Conservation (phyloP, 75 land plant genomes). For the Isoetes taiwanensis region DNA sequence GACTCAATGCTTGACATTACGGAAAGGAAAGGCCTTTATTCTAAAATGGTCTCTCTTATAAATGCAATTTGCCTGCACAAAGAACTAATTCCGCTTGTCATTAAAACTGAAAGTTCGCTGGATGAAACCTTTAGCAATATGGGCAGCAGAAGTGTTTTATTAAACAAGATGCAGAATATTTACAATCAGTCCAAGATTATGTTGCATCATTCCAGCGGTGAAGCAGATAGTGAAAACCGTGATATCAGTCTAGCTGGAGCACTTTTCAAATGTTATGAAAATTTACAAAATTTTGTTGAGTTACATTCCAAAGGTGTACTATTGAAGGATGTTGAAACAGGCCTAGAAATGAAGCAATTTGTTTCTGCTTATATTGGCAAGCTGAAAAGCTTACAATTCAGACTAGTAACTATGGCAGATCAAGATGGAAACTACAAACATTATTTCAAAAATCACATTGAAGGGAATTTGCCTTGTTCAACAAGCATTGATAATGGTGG, state of each 20-base stretch:
- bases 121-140: no score
- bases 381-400: constrained; percentile 20
- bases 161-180: constrained; percentile 21
- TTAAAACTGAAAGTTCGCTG: no score
- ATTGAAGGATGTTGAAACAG: constrained; percentile 6
- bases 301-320: neutral
- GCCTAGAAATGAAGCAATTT: neutral
- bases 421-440: constrained; percentile 13
- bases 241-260: constrained; percentile 15
- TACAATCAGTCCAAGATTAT: constrained; percentile 26
- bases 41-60: constrained; percentile 15
- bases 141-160: no score
- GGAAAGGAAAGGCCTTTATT: constrained; percentile 17
- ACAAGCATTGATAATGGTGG: constrained; percentile 16
- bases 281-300: neutral
- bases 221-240: neutral
- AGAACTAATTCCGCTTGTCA: no score
- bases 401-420: constrained; percentile 12
- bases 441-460: constrained; percentile 16
- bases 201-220: constrained; percentile 4
- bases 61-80: no score
- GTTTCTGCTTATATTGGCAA: constrained; percentile 16
- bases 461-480: constrained; percentile 8
- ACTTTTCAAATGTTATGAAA: constrained; percentile 20
- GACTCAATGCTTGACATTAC: constrained; percentile 28